Evolutionary conservation across 2,329 filamentous ascomycete genomes (phyloP).

Genomic region (Domatiomyces catenatus): DNA sequence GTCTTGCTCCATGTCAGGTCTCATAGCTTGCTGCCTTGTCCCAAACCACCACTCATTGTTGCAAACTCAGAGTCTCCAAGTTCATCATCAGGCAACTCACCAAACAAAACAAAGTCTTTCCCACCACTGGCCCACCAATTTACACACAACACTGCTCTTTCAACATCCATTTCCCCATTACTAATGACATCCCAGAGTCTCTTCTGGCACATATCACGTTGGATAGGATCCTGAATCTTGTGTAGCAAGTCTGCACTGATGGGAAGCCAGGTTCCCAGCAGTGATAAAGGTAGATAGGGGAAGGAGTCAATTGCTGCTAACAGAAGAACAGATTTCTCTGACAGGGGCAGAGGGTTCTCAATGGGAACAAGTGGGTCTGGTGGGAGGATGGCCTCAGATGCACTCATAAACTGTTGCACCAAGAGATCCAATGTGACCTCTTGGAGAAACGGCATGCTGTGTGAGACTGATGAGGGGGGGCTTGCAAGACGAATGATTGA

Average conservation of each 20-base stretch:
- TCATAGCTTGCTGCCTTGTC: constrained; percentile 36
- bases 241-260: constrained; percentile 54
- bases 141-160: constrained; percentile 62
- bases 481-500: constrained; percentile 69
- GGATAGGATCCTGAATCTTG: constrained; percentile 42
- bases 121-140: constrained; percentile 71
- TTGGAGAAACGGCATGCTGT: constrained; percentile 59
- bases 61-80: constrained; percentile 16
- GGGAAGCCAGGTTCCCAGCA: constrained; percentile 69
- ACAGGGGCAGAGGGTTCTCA: constrained; percentile 32
- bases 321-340: constrained; percentile 62
- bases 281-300: constrained; percentile 52
- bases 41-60: constrained; percentile 43
- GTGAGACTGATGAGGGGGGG: constrained; percentile 61
- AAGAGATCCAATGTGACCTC: constrained; percentile 69
- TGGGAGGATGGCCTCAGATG: constrained; percentile 35
- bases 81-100: constrained; percentile 19
- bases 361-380: constrained; percentile 22
- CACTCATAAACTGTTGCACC: constrained; percentile 45
- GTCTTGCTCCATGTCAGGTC: neutral
- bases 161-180: constrained; percentile 75
- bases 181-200: constrained; percentile 68
- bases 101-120: constrained; percentile 40
- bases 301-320: constrained; percentile 67
- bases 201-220: constrained; percentile 50